Evolutionary conservation across 1,284 basidiomycete genomes (phyloP).

Genomic region (Trametes pubescens): DNA sequence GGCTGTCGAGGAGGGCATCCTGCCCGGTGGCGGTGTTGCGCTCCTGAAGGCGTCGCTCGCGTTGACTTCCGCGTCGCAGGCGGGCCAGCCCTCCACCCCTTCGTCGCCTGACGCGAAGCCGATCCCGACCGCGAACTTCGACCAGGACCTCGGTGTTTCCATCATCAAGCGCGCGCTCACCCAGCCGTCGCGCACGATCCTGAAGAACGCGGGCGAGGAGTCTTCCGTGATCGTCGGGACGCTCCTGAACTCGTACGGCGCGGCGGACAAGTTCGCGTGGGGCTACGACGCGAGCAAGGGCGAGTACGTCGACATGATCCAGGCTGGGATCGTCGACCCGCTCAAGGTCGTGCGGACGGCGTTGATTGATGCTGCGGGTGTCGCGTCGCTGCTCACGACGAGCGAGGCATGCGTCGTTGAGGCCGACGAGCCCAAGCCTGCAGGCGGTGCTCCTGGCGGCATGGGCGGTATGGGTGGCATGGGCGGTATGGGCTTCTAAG

Average conservation of each 20-base stretch:
- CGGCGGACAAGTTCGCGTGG: slow-evolving; percentile 77
- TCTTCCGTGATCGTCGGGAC: slow-evolving; percentile 93
- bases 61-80: slow-evolving; percentile 68
- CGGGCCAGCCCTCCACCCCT: slow-evolving; percentile 40
- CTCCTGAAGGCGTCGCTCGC: slow-evolving; percentile 89
- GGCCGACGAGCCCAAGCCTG: slow-evolving; percentile 79
- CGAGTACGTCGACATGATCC: slow-evolving; percentile 95
- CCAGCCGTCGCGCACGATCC: slow-evolving; percentile 88
- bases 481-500: slow-evolving; percentile 52
- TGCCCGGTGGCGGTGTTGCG: slow-evolving; percentile 95
- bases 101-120: slow-evolving; percentile 62
- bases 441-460: slow-evolving; percentile 54
- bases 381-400: slow-evolving; percentile 92
- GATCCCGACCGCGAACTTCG: slow-evolving; percentile 91
- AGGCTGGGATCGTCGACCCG: slow-evolving; percentile 93
- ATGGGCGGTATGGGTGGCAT: slow-evolving; percentile 69
- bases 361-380: slow-evolving; percentile 88
- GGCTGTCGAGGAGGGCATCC: slow-evolving; percentile 97
- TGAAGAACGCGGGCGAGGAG: slow-evolving; percentile 96
- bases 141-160: slow-evolving; percentile 95
- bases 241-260: slow-evolving; percentile 74
- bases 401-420: slow-evolving; percentile 95
- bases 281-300: slow-evolving; percentile 94
- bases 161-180: slow-evolving; percentile 93
- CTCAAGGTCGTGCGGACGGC: slow-evolving; percentile 94